Evolutionary conservation across 768 basidiomycete genomes (phyloP).

Genomic region (Auricularia auricula-judae): DNA sequence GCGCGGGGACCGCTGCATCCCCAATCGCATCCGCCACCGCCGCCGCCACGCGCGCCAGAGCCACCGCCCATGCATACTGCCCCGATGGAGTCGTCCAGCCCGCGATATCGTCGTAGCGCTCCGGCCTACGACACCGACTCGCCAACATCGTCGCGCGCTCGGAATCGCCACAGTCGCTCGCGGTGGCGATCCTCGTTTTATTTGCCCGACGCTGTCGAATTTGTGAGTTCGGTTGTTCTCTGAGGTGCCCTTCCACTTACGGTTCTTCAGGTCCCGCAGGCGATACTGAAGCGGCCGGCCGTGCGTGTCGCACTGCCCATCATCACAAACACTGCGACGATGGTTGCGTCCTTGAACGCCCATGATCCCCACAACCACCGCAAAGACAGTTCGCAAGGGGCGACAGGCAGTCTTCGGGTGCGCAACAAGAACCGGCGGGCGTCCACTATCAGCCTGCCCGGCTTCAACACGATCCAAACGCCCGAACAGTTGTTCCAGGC

Average conservation of each 20-base stretch:
- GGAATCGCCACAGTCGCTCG: background rate
- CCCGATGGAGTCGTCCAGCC: background rate
- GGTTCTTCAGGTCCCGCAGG: background rate
- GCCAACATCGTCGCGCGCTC: background rate
- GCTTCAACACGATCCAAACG: background rate
- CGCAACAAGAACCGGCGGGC: background rate
- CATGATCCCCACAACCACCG: background rate
- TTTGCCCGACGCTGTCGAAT: background rate
- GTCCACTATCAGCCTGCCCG: no score
- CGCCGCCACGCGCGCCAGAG: background rate
- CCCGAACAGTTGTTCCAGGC: background rate
- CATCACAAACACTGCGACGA: background rate
- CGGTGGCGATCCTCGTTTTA: background rate
- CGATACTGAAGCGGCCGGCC: background rate
- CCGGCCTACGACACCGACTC: background rate
- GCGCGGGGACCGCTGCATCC: background rate
- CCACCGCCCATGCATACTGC: background rate
- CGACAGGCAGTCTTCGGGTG: background rate
- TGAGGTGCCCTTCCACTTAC: background rate
- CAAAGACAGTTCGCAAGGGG: background rate
- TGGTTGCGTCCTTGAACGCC: background rate
- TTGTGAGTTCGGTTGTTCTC: background rate
- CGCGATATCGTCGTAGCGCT: background rate
- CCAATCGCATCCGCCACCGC: background rate
- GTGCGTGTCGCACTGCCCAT: background rate